Evolutionary conservation across 108 stramenopile genomes (phyloP).

Genomic region (Thalassiosira profunda): DNA sequence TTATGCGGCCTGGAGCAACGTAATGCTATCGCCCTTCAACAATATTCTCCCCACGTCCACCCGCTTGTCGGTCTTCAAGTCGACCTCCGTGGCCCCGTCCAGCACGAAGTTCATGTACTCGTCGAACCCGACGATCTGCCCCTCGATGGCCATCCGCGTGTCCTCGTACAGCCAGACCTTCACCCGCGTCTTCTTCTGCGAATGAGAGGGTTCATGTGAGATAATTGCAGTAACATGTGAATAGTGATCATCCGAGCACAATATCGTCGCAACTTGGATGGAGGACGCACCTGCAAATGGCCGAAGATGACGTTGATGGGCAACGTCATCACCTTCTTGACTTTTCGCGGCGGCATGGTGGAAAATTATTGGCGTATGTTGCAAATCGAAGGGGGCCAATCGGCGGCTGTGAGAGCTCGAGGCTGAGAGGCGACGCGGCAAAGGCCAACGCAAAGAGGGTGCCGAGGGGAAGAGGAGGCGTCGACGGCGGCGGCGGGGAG

Average conservation of each 20-base stretch:
- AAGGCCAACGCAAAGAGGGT: neutral
- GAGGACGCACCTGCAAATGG: constrained; percentile 86
- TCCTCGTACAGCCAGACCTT: constrained; percentile 99
- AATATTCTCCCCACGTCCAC: constrained; percentile 92
- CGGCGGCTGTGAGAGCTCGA: neutral
- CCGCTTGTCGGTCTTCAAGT: constrained; percentile 68
- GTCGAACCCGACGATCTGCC: constrained; percentile 96
- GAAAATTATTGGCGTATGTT: neutral
- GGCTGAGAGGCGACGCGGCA: too few species aligned
- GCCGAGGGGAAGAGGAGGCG: neutral
- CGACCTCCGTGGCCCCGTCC: constrained; percentile 97
- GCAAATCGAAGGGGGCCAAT: neutral
- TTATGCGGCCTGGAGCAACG: constrained; percentile 92
- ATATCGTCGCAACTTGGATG: constrained; percentile 42
- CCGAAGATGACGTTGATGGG: constrained; percentile 99
- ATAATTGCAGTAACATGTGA: neutral
- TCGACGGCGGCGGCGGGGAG: constrained; percentile 4
- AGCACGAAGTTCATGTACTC: constrained; percentile 90
- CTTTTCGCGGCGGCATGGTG: constrained; percentile 89
- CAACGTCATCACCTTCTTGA: constrained; percentile 94
- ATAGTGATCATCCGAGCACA: constrained; percentile 7
- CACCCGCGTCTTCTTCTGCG: constrained; percentile 90
- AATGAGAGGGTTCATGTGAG: constrained; percentile 1
- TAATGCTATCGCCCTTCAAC: constrained; percentile 99
- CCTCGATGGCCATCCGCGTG: constrained; percentile 96